Conservation (phyloP, 2,329 filamentous ascomycete genomes). For the Alternaria longipes region DNA sequence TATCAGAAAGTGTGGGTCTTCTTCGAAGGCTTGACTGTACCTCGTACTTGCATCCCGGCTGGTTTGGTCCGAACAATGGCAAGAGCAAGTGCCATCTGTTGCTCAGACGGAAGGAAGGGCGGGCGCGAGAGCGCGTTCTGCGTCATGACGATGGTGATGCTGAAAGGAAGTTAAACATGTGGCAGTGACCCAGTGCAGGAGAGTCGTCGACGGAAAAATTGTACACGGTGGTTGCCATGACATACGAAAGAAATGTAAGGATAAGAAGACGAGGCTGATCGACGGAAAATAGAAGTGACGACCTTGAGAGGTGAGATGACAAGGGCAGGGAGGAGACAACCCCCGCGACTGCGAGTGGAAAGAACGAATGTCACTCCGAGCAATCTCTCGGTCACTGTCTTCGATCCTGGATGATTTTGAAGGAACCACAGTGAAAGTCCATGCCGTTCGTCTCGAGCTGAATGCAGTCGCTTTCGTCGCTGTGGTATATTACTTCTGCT, state of each 20-base stretch:
- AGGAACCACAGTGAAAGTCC: background rate
- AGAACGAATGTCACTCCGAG: slow-evolving; percentile 2
- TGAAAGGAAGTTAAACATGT: background rate
- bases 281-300: background rate
- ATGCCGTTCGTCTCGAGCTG: background rate
- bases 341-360: background rate
- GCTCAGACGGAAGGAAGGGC: slow-evolving; percentile 25
- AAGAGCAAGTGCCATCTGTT: slow-evolving; percentile 48
- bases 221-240: background rate
- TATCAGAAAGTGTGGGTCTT: slow-evolving; percentile 8
- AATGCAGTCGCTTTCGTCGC: background rate
- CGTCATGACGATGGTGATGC: slow-evolving; percentile 11
- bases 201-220: background rate
- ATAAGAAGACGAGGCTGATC: background rate
- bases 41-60: slow-evolving; percentile 40
- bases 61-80: slow-evolving; percentile 54
- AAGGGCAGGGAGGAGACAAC: background rate
- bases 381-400: background rate
- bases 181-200: background rate
- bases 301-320: background rate
- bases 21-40: slow-evolving; percentile 19
- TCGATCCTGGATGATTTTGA: background rate
- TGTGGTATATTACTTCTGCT: background rate
- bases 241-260: background rate
- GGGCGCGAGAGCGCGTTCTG: background rate